These are phyloP conservation scores for Diplodia sapinea DNA, from an alignment of 2,329 filamentous ascomycete species.

Conservation along the genomic window DNA sequence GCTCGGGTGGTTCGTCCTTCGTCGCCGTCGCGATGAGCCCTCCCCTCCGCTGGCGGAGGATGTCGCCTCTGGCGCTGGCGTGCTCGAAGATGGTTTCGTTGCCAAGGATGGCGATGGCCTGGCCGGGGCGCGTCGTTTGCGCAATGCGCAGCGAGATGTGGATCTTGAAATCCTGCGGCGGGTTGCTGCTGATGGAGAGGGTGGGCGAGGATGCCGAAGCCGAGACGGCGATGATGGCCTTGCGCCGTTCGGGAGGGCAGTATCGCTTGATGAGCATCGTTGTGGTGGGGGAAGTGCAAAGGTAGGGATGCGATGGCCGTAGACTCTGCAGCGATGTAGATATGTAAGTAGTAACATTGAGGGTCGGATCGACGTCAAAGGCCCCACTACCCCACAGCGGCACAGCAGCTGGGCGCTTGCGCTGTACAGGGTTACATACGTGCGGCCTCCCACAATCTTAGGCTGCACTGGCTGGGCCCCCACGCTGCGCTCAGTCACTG, in stretches of 20 bases:
- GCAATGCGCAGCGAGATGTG: slow-evolving; percentile 10
- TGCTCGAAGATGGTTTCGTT: slow-evolving; percentile 4
- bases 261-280: slow-evolving; percentile 3
- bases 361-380: background rate
- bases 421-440: no score
- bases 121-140: background rate
- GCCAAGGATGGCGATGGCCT: slow-evolving; percentile 2
- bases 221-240: slow-evolving; percentile 68
- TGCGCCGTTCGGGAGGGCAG: slow-evolving; percentile 3
- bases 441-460: background rate
- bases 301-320: no score
- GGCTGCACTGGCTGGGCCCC: background rate
- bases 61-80: background rate
- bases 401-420: background rate
- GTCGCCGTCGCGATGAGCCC: background rate
- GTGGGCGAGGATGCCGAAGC: slow-evolving; percentile 71
- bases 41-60: background rate
- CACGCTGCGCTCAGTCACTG: background rate
- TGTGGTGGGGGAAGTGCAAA: background rate
- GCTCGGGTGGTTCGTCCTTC: no score
- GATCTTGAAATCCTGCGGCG: slow-evolving; percentile 62
- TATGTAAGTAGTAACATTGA: background rate
- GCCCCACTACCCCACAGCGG: background rate
- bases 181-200: slow-evolving; percentile 68
- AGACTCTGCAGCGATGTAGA: background rate